A percentile compares a stretch with the other conserved stretches of the same genome.
Conservation (phyloP, 129 eudicot species). For the Pulicaria dysenterica region DNA sequence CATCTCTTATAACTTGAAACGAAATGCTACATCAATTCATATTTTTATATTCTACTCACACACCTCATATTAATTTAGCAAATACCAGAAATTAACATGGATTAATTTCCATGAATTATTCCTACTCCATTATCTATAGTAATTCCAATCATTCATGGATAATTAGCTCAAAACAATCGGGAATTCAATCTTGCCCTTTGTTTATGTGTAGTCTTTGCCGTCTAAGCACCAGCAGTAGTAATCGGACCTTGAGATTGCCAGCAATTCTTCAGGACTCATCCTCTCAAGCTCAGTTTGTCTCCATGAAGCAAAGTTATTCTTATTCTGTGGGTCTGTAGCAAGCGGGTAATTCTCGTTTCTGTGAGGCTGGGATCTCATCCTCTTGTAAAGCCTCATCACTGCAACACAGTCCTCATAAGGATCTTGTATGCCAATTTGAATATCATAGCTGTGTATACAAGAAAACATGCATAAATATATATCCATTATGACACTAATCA, state of each 20-base stretch:
- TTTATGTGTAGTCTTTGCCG: slow-evolving; percentile 38
- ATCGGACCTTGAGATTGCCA: slow-evolving; percentile 83
- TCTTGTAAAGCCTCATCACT: slow-evolving; percentile 85
- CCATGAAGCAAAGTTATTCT: slow-evolving; percentile 75
- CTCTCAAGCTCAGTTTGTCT: slow-evolving; percentile 84
- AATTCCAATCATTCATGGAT: not conserved
- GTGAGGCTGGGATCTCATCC: slow-evolving; percentile 84
- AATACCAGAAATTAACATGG: slow-evolving; percentile 20
- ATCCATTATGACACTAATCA: not conserved
- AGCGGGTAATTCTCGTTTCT: slow-evolving; percentile 64
- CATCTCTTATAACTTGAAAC: not conserved
- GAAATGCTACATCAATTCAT: slow-evolving; percentile 6
- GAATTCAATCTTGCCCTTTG: not conserved
- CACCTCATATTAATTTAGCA: slow-evolving; percentile 20
- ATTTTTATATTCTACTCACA: not conserved
- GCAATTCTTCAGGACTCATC: slow-evolving; percentile 77
- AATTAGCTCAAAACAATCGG: slow-evolving; percentile 19
- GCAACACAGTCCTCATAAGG: slow-evolving; percentile 94
- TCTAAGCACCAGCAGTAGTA: slow-evolving; percentile 98
- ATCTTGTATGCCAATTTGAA: slow-evolving; percentile 84
- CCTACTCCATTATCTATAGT: slow-evolving; percentile 4
- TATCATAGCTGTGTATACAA: slow-evolving; percentile 68
- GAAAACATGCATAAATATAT: no score
- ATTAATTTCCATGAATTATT: slow-evolving; percentile 34
- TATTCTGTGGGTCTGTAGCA: slow-evolving; percentile 80